Evolutionary conservation across 176 grass and related monocot genomes (phyloP).

Genomic region (Chloris gayana): DNA sequence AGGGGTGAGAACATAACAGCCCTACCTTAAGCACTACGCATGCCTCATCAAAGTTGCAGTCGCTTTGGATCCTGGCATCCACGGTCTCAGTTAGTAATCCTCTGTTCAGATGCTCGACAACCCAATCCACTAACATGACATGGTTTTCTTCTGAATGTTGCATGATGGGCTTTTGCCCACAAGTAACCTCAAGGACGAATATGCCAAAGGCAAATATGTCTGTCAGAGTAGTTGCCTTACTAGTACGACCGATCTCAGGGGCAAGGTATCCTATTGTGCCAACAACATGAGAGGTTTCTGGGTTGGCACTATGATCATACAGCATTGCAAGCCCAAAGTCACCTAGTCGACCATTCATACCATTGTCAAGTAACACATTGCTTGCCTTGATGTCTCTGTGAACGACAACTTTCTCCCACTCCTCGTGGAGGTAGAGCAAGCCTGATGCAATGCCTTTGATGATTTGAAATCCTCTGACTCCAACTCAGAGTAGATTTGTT

Average conservation of each 20-base stretch:
- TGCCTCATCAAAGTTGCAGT: slow-evolving; percentile 34
- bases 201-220: slow-evolving; percentile 52
- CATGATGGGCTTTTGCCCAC: slow-evolving; percentile 33
- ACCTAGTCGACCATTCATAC: slow-evolving; percentile 35
- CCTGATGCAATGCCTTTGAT: slow-evolving; percentile 36
- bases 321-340: slow-evolving; percentile 56
- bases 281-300: slow-evolving; percentile 31
- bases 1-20: slow-evolving; percentile 52
- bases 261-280: slow-evolving; percentile 25
- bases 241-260: slow-evolving; percentile 36
- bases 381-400: slow-evolving; percentile 10
- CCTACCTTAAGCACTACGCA: slow-evolving; percentile 48
- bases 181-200: slow-evolving; percentile 41
- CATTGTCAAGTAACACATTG: slow-evolving; percentile 34
- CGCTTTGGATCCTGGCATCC: slow-evolving; percentile 30
- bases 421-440: slow-evolving; percentile 50
- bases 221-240: slow-evolving; percentile 41
- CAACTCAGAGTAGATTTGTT: slow-evolving; percentile 17
- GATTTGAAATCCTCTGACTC: slow-evolving; percentile 22
- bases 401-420: slow-evolving; percentile 50
- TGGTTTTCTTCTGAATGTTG: neutral
- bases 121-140: slow-evolving; percentile 28
- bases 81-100: slow-evolving; percentile 7
- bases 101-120: neutral
- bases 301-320: slow-evolving; percentile 45